These are phyloP conservation scores for Amoebophrya sp. DNA, from an alignment of 169 alveolate species.

Conservation along the genomic window DNA sequence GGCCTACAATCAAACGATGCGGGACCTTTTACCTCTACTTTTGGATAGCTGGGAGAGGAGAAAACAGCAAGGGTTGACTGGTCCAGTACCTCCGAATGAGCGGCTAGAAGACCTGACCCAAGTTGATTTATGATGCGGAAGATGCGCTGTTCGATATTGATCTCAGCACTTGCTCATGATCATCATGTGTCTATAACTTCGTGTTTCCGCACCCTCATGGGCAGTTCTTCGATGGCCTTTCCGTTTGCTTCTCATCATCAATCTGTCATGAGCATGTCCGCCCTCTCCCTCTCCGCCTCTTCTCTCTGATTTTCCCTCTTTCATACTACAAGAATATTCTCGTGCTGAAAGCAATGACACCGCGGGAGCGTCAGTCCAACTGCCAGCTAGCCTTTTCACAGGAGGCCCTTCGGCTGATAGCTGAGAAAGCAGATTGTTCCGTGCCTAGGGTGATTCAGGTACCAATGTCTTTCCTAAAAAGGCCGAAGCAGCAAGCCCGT, in stretches of 20 bases:
- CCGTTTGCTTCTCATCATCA: too few relatives aligned
- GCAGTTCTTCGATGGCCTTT: too few relatives aligned
- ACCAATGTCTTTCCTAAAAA: too few relatives aligned
- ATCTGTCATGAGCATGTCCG: too few relatives aligned
- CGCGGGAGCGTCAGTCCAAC: conserved; percentile 24
- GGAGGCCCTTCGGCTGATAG: neutral
- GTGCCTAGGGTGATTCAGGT: too few relatives aligned
- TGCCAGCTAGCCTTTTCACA: neutral
- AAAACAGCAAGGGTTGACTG: neutral
- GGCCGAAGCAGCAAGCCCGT: too few relatives aligned
- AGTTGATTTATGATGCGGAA: too few relatives aligned
- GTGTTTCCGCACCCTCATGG: too few relatives aligned
- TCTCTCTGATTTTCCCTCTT: neutral
- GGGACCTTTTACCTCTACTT: neutral
- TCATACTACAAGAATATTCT: neutral
- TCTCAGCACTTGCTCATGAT: too few relatives aligned
- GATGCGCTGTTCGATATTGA: too few relatives aligned
- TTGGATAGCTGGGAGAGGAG: neutral
- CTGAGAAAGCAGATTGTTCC: neutral
- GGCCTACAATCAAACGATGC: neutral
- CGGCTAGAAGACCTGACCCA: neutral
- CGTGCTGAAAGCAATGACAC: neutral
- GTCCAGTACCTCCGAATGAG: neutral
- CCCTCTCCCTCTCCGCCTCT: too few relatives aligned
- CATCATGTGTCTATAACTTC: too few relatives aligned